Evolutionary conservation across 2,329 filamentous ascomycete genomes (phyloP).

Genomic region (Paradendryphiella salina): DNA sequence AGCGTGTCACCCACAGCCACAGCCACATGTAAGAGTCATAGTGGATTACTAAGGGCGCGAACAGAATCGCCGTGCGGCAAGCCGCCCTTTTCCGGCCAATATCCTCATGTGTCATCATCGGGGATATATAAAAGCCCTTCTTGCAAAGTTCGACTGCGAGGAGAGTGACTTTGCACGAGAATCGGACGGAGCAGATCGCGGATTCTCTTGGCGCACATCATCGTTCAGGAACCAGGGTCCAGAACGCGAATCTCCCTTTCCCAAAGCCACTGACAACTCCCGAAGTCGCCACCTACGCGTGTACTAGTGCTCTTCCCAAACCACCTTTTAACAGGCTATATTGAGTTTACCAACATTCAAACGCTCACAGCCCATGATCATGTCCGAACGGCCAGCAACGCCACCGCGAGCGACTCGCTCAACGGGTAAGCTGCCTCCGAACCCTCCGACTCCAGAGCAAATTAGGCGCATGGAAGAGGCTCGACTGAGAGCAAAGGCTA

Average conservation of each 20-base stretch:
- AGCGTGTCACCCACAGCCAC: constrained; percentile 26
- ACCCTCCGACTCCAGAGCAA: constrained; percentile 63
- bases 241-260: constrained; percentile 10
- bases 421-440: constrained; percentile 48
- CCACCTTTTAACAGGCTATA: not conserved
- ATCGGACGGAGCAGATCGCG: constrained; percentile 20
- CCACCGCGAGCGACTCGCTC: constrained; percentile 50
- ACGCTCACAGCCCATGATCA: constrained; percentile 13
- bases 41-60: constrained; percentile 40
- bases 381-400: constrained; percentile 52
- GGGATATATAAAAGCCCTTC: not conserved
- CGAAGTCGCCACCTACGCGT: constrained; percentile 22
- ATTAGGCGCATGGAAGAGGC: constrained; percentile 74
- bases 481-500: constrained; percentile 84
- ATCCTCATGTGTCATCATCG: not conserved
- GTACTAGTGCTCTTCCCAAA: not conserved
- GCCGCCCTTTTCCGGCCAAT: constrained; percentile 25
- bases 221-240: constrained; percentile 33
- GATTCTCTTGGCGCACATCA: constrained; percentile 40
- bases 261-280: constrained; percentile 9
- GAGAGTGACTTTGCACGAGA: constrained; percentile 13
- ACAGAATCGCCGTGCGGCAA: constrained; percentile 1
- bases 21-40: constrained; percentile 45
- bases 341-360: not conserved
- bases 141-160: constrained; percentile 8